Conservation (phyloP, 2,329 filamentous ascomycete species). For the Hortaea sp. region DNA sequence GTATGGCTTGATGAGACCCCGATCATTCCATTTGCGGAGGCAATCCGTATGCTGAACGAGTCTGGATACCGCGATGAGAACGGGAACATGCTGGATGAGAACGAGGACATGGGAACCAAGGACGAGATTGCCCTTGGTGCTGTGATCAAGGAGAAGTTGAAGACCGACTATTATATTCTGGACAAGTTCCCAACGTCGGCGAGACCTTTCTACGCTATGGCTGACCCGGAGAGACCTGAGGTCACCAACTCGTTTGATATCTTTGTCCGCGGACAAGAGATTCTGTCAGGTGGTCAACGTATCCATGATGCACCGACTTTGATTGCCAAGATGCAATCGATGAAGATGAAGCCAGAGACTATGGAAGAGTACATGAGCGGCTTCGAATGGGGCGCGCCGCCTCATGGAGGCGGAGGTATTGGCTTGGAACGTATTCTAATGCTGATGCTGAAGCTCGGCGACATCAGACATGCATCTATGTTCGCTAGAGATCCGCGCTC, state of each 20-base stretch:
- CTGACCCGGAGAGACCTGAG: slow-evolving; percentile 59
- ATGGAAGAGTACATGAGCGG: slow-evolving; percentile 87
- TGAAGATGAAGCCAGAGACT: slow-evolving; percentile 65
- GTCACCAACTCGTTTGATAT: slow-evolving; percentile 93
- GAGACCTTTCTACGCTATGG: slow-evolving; percentile 86
- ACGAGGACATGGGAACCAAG: slow-evolving; percentile 73
- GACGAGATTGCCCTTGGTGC: slow-evolving; percentile 80
- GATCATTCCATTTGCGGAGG: slow-evolving; percentile 69
- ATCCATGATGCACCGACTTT: slow-evolving; percentile 71
- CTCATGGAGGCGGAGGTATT: slow-evolving; percentile 82
- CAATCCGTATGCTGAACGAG: slow-evolving; percentile 68
- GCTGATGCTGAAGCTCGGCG: slow-evolving; percentile 74
- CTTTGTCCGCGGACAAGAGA: slow-evolving; percentile 86
- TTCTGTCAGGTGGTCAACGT: slow-evolving; percentile 84
- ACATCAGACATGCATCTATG: slow-evolving; percentile 78
- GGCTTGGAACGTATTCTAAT: slow-evolving; percentile 83
- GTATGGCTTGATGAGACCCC: slow-evolving; percentile 81
- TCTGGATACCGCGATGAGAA: slow-evolving; percentile 70
- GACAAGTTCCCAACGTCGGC: slow-evolving; percentile 84
- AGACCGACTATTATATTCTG: slow-evolving; percentile 85
- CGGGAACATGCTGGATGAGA: slow-evolving; percentile 56
- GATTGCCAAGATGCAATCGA: slow-evolving; percentile 64
- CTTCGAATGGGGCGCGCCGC: slow-evolving; percentile 80
- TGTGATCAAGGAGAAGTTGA: slow-evolving; percentile 75
- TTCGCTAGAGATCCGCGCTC: slow-evolving; percentile 86